Conservation (phyloP, 1,284 basidiomycete species). For the Meripilus lineatus region DNA sequence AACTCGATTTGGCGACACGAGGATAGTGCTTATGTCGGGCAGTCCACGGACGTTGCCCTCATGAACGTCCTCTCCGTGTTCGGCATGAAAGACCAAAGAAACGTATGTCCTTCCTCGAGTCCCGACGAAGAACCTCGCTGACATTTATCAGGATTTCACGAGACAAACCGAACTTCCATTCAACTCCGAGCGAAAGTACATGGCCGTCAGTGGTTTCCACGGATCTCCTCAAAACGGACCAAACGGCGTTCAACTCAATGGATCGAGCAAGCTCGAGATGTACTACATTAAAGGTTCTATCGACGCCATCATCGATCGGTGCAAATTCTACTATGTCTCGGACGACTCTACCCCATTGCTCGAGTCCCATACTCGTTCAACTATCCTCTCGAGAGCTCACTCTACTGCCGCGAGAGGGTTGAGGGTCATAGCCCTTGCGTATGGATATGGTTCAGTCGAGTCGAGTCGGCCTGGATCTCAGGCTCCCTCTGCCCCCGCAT, state of each 20-base stretch:
- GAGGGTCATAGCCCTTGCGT: conserved; percentile 88
- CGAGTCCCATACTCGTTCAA: conserved; percentile 60
- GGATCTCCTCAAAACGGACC: conserved; percentile 21
- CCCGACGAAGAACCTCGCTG: neutral
- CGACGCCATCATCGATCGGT: conserved; percentile 81
- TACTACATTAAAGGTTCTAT: conserved; percentile 93
- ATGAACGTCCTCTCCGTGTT: conserved; percentile 78
- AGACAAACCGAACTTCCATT: conserved; percentile 83
- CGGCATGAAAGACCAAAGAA: conserved; percentile 65
- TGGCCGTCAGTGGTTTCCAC: conserved; percentile 81
- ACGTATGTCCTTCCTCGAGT: conserved; percentile 37
- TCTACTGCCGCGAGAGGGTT: conserved; percentile 73
- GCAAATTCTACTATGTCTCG: conserved; percentile 84
- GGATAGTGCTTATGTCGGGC: conserved; percentile 77
- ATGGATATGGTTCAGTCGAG: conserved; percentile 65
- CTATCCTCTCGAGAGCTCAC: conserved; percentile 69
- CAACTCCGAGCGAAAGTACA: conserved; percentile 89
- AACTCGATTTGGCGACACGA: conserved; percentile 68
- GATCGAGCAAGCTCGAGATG: conserved; percentile 47
- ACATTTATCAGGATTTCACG: conserved; percentile 53
- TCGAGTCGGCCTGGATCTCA: conserved; percentile 24
- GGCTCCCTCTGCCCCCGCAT: conserved; percentile 19
- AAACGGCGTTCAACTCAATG: conserved; percentile 38
- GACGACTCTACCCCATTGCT: conserved; percentile 80
- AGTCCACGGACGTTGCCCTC: conserved; percentile 92